Evolutionary conservation across 208 protist species (phyloP).

Genomic region (Crithidia fasciculata): DNA sequence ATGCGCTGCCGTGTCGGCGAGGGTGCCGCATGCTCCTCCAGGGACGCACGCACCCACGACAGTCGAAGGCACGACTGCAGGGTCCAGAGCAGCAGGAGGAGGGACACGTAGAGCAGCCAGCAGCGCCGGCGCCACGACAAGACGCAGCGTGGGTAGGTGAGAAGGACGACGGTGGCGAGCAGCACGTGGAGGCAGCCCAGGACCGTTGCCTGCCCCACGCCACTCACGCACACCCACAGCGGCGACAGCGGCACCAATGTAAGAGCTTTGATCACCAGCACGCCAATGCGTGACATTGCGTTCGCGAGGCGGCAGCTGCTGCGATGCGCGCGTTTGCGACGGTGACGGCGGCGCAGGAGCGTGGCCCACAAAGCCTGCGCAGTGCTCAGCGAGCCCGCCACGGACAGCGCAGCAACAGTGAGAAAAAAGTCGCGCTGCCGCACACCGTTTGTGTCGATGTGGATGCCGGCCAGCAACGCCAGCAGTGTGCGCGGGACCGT

Average conservation of each 20-base stretch:
- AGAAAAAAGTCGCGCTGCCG: constrained; percentile 2
- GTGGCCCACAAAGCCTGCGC: constrained; percentile 6
- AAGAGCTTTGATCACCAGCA: background rate
- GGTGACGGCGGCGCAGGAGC: background rate
- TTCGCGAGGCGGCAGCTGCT: background rate
- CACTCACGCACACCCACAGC: constrained; percentile 12
- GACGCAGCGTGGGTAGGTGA: constrained; percentile 19
- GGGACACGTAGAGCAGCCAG: constrained; percentile 16
- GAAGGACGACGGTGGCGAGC: constrained; percentile 2
- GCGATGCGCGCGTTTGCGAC: background rate
- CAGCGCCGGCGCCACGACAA: constrained; percentile 10
- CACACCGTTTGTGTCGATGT: constrained; percentile 7
- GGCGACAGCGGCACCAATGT: constrained; percentile 22
- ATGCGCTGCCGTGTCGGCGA: constrained; percentile 1
- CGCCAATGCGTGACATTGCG: background rate
- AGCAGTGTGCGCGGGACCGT: background rate
- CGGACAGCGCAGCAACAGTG: background rate
- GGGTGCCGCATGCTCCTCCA: constrained; percentile 1
- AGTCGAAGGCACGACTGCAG: constrained; percentile 15
- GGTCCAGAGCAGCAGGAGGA: constrained; percentile 26
- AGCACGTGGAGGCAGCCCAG: constrained; percentile 20
- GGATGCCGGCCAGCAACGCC: background rate
- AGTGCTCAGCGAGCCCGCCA: constrained; percentile 4
- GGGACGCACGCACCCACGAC: constrained; percentile 1
- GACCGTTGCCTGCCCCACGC: constrained; percentile 16